Percentiles rank a stretch among this genome's conserved stretches.
phyloP scores from a whole-genome alignment of 2,329 filamentous ascomycete species.

The Ophiostoma pallidulum region DNA sequence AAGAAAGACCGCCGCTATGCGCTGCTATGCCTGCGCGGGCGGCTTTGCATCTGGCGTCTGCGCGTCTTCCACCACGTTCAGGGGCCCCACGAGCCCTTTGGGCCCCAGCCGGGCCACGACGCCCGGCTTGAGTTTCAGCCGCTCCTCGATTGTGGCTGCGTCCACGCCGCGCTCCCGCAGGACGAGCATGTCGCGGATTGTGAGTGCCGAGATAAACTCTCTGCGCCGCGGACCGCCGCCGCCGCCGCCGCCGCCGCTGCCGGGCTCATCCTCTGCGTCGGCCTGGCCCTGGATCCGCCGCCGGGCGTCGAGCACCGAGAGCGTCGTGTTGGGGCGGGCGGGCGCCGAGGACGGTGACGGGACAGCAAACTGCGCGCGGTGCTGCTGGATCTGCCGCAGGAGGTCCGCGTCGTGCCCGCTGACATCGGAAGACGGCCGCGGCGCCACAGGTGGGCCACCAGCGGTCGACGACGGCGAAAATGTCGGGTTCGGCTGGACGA shows the following conservation, averaged over 20 bases:
- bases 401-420: slow-evolving; percentile 14
- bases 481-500: slow-evolving; percentile 45
- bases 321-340: slow-evolving; percentile 33
- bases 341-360: slow-evolving; percentile 18
- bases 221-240: slow-evolving; percentile 22
- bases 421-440: neutral
- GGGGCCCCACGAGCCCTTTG: slow-evolving; percentile 29
- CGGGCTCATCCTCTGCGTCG: slow-evolving; percentile 28
- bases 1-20: too few relatives aligned
- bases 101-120: slow-evolving; percentile 37
- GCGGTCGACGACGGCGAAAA: slow-evolving; percentile 43
- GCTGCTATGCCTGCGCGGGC: neutral
- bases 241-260: neutral
- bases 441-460: neutral
- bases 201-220: slow-evolving; percentile 39
- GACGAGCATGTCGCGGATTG: slow-evolving; percentile 36
- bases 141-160: slow-evolving; percentile 35
- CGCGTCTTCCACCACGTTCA: slow-evolving; percentile 15
- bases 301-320: slow-evolving; percentile 41
- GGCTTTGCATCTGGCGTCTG: neutral
- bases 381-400: slow-evolving; percentile 11
- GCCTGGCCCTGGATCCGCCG: slow-evolving; percentile 34
- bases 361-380: slow-evolving; percentile 10
- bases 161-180: slow-evolving; percentile 33
- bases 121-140: slow-evolving; percentile 35